phyloP scores from a whole-genome alignment of 768 basidiomycete genomes.

The Gautieria morchelliformis region DNA sequence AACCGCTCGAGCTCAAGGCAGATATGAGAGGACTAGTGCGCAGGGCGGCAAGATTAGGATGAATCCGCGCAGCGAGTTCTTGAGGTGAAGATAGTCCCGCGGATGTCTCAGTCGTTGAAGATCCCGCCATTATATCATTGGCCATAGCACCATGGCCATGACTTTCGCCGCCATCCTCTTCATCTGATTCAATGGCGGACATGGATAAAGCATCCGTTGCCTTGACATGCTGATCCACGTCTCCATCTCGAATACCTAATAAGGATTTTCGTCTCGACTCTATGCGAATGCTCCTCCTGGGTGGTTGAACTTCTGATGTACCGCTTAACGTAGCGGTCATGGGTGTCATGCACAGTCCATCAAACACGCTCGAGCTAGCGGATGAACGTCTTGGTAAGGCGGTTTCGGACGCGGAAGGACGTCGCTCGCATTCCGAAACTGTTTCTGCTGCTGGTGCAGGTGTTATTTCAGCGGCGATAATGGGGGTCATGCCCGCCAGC shows the following conservation, averaged over 20 bases:
- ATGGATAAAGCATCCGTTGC: slow-evolving; percentile 19
- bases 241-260: background rate
- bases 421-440: background rate
- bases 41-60: slow-evolving; percentile 42
- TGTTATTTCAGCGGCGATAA: background rate
- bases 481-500: slow-evolving; percentile 1
- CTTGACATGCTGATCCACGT: background rate
- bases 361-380: background rate
- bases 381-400: background rate
- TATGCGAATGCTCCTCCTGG: background rate
- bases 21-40: slow-evolving; percentile 21
- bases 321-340: background rate
- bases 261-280: background rate
- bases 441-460: background rate
- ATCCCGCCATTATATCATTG: slow-evolving; percentile 13
- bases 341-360: slow-evolving; percentile 6
- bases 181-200: slow-evolving; percentile 25
- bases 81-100: slow-evolving; percentile 17
- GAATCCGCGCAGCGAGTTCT: slow-evolving; percentile 36
- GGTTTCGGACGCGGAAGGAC: background rate
- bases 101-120: slow-evolving; percentile 10
- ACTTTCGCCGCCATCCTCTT: slow-evolving; percentile 14
- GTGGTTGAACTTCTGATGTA: background rate
- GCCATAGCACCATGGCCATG: slow-evolving; percentile 14
- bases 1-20: slow-evolving; percentile 17